Conservation (phyloP, 139 green algal genomes). For the Eudorina sp. region DNA sequence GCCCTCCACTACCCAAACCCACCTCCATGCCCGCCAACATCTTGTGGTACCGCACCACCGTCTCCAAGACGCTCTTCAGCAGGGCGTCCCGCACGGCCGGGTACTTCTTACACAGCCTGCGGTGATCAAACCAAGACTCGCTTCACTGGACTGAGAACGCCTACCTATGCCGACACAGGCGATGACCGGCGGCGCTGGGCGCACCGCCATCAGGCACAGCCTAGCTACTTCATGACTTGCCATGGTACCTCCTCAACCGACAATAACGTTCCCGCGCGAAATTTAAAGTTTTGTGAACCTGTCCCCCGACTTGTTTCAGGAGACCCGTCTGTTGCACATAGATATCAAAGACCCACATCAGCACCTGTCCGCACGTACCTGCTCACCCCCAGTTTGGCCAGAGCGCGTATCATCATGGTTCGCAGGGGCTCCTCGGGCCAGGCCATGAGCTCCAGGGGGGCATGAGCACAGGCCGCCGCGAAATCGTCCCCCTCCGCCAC, state of each 20-base stretch:
- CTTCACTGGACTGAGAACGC: too few species aligned
- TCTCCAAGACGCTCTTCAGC: slow-evolving; percentile 78
- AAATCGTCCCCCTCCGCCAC: slow-evolving; percentile 28
- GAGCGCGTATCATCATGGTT: slow-evolving; percentile 69
- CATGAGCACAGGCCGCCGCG: background rate
- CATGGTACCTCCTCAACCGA: too few species aligned
- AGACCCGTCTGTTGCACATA: background rate
- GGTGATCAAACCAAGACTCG: too few species aligned
- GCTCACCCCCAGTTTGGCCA: slow-evolving; percentile 75
- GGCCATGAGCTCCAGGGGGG: slow-evolving; percentile 55
- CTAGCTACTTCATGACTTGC: too few species aligned
- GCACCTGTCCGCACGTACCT: slow-evolving; percentile 74
- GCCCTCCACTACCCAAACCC: background rate
- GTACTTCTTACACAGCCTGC: slow-evolving; percentile 78
- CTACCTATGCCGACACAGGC: too few species aligned
- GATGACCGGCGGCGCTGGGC: too few species aligned
- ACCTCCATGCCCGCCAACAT: slow-evolving; percentile 57
- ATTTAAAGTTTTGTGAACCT: too few species aligned
- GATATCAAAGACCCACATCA: too few species aligned
- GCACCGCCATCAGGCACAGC: too few species aligned
- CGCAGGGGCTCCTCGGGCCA: slow-evolving; percentile 86
- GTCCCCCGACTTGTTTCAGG: too few species aligned
- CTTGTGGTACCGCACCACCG: slow-evolving; percentile 75
- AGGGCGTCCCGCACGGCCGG: slow-evolving; percentile 78
- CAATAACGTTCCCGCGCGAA: too few species aligned